Base-by-base conservation (phyloP, 2,329 filamentous ascomycete genomes). In the Boeremia lycopersici region DNA sequence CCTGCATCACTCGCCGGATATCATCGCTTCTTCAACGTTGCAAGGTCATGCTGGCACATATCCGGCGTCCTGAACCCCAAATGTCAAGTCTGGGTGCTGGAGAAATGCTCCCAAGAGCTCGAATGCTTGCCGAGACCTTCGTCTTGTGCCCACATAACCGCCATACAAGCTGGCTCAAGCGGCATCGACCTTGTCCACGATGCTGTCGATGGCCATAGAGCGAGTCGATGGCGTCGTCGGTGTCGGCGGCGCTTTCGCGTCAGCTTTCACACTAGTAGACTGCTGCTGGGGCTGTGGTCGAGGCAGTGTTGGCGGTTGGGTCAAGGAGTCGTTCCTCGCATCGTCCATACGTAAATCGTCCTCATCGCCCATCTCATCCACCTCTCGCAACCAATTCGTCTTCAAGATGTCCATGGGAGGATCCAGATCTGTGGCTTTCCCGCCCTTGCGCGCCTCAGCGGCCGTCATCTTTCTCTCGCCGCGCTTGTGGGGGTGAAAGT, bases 401-500 rank as follows among this genome's bases (percentile, higher is more conserved):
- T 85, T 86, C 61, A 86, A 72, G 23, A 82, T 77, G 17, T 86
- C 84, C 79, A 87, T 87, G 1, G 82, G 78, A n/a, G 84, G 84
- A 62, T 81, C 78, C 50, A 74, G 50, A 34, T 74, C 71, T 33
- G 84, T 84, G 11, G 83, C 83, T 63, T 85, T 86, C 15, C 83
- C 84, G 25, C 84, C 84, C 36, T 84, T 77, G 62, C 83, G 80
- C 70, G 85, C 82, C 54, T 82, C 83, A 44, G 83, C 82, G 63
- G 83, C 84, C 19, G 81, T 82, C 67, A 77, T 77, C 50, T 84
- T 79, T 13, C 84, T 82, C 56, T 74, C 73, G 30, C 73, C 72
- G 29, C 83, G 80, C 65, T 84, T 84, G 63, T 83, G 82, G 0
- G 84, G 88, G 69, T 89, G 90, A 79, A 97, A 98, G 72, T 98